Percentiles rank a stretch among this genome's conserved stretches.
Conservation (phyloP, 306 rosid species). For the Dalbergia oliveri region DNA sequence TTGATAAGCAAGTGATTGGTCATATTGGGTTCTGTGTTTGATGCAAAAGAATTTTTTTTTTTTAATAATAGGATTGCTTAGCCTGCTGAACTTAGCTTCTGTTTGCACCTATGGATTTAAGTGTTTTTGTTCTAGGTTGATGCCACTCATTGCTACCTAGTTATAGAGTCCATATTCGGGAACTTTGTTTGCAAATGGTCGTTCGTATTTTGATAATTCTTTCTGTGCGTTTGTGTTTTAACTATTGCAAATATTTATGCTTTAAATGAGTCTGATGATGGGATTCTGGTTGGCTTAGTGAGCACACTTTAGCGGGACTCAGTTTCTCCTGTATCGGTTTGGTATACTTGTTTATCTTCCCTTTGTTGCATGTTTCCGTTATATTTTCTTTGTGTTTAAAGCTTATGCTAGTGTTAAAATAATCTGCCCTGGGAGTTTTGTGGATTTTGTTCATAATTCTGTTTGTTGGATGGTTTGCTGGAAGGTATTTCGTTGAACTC, state of each 20-base stretch:
- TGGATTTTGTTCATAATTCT: neutral
- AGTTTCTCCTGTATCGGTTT: neutral
- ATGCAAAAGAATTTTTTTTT: neutral
- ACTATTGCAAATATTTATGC: neutral
- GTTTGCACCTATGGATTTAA: neutral
- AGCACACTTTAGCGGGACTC: neutral
- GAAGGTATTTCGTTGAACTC: neutral
- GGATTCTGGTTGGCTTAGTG: neutral
- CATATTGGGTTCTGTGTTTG: neutral
- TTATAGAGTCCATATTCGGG: neutral
- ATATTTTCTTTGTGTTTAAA: neutral
- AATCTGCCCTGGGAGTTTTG: neutral
- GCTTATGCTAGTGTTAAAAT: neutral
- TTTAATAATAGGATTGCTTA: neutral
- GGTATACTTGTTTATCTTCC: neutral
- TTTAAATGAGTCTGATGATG: neutral
- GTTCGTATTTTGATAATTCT: neutral
- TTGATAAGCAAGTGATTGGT: neutral
- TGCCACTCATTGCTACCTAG: slow-evolving; percentile 5
- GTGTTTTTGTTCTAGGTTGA: too few relatives aligned
- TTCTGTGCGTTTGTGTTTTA: neutral
- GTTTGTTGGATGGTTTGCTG: neutral
- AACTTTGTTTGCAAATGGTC: neutral
- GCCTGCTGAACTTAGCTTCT: neutral
- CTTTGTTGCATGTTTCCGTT: neutral